phyloP scores from a whole-genome alignment of 2,329 filamentous ascomycete genomes.

The Ilyonectria destructans region DNA sequence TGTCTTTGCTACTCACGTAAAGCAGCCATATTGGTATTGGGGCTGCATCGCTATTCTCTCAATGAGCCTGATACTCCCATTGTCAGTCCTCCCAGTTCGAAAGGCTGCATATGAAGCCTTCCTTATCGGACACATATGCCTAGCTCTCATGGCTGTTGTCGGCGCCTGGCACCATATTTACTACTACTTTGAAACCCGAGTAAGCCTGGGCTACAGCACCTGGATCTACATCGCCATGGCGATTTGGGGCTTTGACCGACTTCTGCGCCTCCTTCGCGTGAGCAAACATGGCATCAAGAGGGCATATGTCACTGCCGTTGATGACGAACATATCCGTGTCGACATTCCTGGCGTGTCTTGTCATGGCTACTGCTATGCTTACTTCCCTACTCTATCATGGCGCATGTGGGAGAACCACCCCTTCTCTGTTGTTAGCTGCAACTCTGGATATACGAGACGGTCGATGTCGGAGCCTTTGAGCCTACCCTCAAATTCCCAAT shows the following conservation, averaged over 20 bases:
- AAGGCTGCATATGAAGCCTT: conserved; percentile 59
- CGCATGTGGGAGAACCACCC: conserved; percentile 70
- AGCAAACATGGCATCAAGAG: conserved; percentile 55
- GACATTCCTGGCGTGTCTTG: conserved; percentile 60
- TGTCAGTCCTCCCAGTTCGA: conserved; percentile 53
- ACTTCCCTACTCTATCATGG: conserved; percentile 64
- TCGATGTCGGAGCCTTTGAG: neutral
- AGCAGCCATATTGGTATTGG: conserved; percentile 59
- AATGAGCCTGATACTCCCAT: conserved; percentile 47
- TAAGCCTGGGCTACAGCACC: conserved; percentile 55
- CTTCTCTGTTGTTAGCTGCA: conserved; percentile 58
- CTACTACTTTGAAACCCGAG: neutral
- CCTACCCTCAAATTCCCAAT: neutral
- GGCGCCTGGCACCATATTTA: conserved; percentile 62
- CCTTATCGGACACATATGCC: conserved; percentile 57
- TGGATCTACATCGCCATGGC: conserved; percentile 56
- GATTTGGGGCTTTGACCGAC: conserved; percentile 60
- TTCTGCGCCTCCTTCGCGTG: conserved; percentile 58
- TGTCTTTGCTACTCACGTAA: conserved; percentile 47
- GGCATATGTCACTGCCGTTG: conserved; percentile 57
- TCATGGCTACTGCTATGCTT: conserved; percentile 61
- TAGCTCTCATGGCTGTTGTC: conserved; percentile 57
- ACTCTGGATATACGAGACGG: neutral
- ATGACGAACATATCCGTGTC: conserved; percentile 55
- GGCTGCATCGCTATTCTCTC: conserved; percentile 56